phyloP scores from a whole-genome alignment of 2,329 filamentous ascomycete genomes.

The Colletotrichum euphorbiae region DNA sequence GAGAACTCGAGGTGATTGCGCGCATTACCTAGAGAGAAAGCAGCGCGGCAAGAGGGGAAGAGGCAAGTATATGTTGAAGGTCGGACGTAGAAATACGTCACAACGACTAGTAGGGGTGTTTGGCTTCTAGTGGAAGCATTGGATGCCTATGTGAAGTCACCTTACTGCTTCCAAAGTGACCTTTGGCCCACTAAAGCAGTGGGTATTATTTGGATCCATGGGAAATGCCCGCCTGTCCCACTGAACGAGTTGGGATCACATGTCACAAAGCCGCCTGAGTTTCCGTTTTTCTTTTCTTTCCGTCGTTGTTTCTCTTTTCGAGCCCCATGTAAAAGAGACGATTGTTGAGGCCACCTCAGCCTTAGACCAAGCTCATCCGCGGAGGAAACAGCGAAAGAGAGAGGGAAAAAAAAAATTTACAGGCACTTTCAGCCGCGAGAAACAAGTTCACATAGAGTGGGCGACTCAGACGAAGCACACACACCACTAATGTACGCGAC shows the following conservation, averaged over 20 bases:
- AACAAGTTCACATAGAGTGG: background rate
- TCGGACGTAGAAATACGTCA: constrained; percentile 33
- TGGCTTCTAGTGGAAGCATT: constrained; percentile 27
- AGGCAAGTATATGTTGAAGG: constrained; percentile 16
- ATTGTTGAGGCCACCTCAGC: constrained; percentile 17
- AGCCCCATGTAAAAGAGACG: constrained; percentile 1
- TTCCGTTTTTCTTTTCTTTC: background rate
- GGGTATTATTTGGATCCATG: constrained; percentile 19
- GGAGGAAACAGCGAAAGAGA: background rate
- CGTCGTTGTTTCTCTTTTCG: too few species aligned
- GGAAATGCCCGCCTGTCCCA: constrained; percentile 31
- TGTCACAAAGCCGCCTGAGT: background rate
- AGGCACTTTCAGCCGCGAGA: constrained; percentile 3
- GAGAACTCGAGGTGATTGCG: constrained; percentile 7
- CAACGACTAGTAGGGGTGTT: constrained; percentile 20
- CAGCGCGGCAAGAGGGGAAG: background rate
- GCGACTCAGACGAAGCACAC: background rate
- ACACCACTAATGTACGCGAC: background rate
- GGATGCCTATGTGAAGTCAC: background rate
- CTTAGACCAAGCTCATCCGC: background rate
- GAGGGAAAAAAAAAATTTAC: too few species aligned
- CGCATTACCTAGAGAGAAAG: background rate
- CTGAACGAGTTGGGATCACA: constrained; percentile 24
- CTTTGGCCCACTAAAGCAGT: constrained; percentile 23
- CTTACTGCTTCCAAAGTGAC: background rate